Percentiles rank a stretch among this genome's conserved stretches.
These are phyloP conservation scores for Alnus glutinosa DNA, from an alignment of 306 rosid species.

Conservation along the genomic window DNA sequence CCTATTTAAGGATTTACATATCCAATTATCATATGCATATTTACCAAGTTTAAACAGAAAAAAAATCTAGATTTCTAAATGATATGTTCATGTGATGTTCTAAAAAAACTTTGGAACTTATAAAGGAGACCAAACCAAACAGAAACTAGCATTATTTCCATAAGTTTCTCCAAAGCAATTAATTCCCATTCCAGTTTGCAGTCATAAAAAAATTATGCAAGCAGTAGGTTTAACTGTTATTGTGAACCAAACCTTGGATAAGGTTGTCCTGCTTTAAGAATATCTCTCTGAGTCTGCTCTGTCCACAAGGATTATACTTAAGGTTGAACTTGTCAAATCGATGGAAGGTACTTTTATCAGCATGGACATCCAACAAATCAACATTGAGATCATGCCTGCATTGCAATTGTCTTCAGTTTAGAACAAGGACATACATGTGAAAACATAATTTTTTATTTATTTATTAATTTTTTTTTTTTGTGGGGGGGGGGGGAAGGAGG, in stretches of 20 bases:
- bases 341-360: conserved; percentile 91
- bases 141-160: conserved; percentile 7
- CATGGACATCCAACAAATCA: conserved; percentile 90
- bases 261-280: conserved; percentile 93
- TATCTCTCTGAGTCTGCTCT: conserved; percentile 92
- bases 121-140: background rate
- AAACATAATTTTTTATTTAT: background rate
- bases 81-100: background rate
- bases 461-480: background rate
- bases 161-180: conserved; percentile 21
- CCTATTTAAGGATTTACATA: background rate
- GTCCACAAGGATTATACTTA: conserved; percentile 95
- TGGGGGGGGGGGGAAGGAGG: background rate
- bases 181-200: conserved; percentile 17
- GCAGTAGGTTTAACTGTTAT: conserved; percentile 18
- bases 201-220: conserved; percentile 12
- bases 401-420: conserved; percentile 26
- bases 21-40: background rate
- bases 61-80: background rate
- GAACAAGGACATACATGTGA: conserved; percentile 8
- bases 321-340: conserved; percentile 94
- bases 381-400: conserved; percentile 77
- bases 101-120: background rate
- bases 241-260: conserved; percentile 71
- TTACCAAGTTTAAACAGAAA: background rate